These are phyloP conservation scores for Suillus hirtellus DNA, from an alignment of 768 basidiomycete species.

Conservation along the genomic window DNA sequence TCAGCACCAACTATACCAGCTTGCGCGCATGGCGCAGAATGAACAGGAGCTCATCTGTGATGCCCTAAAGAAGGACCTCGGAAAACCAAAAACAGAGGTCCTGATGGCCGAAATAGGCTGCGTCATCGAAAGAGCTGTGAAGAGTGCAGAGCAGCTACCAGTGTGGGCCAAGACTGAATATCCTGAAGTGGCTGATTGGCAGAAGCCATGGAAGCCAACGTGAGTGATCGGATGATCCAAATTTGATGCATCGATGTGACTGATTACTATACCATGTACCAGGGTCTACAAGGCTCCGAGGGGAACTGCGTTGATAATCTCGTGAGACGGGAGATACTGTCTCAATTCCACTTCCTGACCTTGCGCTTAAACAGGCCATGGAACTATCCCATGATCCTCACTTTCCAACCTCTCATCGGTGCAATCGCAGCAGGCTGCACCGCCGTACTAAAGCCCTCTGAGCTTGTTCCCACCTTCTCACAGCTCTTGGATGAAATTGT, in stretches of 20 bases:
- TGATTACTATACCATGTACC: background rate
- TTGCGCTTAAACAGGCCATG: conserved; percentile 47
- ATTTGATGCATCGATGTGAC: background rate
- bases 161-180: conserved; percentile 55
- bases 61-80: conserved; percentile 46
- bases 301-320: conserved; percentile 60
- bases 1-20: conserved; percentile 61
- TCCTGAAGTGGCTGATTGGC: conserved; percentile 39
- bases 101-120: conserved; percentile 46
- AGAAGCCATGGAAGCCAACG: conserved; percentile 53
- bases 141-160: conserved; percentile 50
- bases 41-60: conserved; percentile 54
- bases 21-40: conserved; percentile 63
- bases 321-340: conserved; percentile 40
- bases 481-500: conserved; percentile 53
- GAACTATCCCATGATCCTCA: conserved; percentile 64
- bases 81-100: conserved; percentile 41
- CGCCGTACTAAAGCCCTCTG: conserved; percentile 66
- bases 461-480: conserved; percentile 48
- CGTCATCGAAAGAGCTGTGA: conserved; percentile 43
- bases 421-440: conserved; percentile 77
- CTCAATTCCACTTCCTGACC: background rate
- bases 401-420: conserved; percentile 59
- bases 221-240: conserved; percentile 13
- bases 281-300: conserved; percentile 55